Percentiles rank a stretch among this genome's conserved stretches.
These are phyloP conservation scores for Suillus plorans DNA, from an alignment of 768 basidiomycete species.

Conservation along the genomic window DNA sequence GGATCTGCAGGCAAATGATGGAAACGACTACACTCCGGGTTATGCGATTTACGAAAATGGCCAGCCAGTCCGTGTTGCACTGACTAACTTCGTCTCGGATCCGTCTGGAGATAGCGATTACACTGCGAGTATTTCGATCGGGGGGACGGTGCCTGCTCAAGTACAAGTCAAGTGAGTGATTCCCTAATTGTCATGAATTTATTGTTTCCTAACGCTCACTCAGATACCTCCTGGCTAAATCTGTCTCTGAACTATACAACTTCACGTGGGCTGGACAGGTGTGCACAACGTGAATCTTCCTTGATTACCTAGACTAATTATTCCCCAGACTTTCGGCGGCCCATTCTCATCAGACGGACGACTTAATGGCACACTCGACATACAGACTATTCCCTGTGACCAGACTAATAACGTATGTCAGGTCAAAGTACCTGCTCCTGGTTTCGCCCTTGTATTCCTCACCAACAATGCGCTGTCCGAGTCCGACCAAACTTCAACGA, in stretches of 20 bases:
- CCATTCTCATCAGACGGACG: slow-evolving; percentile 68
- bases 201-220: not conserved
- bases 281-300: slow-evolving; percentile 10
- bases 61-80: slow-evolving; percentile 54
- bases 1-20: slow-evolving; percentile 56
- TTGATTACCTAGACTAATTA: not conserved
- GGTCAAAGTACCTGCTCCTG: slow-evolving; percentile 66
- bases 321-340: slow-evolving; percentile 55
- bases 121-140: slow-evolving; percentile 49
- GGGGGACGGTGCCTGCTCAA: slow-evolving; percentile 42
- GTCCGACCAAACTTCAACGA: slow-evolving; percentile 31
- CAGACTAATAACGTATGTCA: slow-evolving; percentile 49
- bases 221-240: slow-evolving; percentile 57
- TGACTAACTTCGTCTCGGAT: slow-evolving; percentile 77
- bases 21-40: slow-evolving; percentile 57
- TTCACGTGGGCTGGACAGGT: slow-evolving; percentile 82
- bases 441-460: slow-evolving; percentile 76
- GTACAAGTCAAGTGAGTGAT: slow-evolving; percentile 53
- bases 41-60: slow-evolving; percentile 72
- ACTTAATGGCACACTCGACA: slow-evolving; percentile 50
- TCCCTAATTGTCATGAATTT: not conserved
- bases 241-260: slow-evolving; percentile 59
- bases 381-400: slow-evolving; percentile 64
- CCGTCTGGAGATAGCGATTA: slow-evolving; percentile 52
- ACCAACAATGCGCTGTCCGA: slow-evolving; percentile 40